phyloP scores from a whole-genome alignment of 495 filamentous ascomycete species.

The Lentithecium fluviatile region DNA sequence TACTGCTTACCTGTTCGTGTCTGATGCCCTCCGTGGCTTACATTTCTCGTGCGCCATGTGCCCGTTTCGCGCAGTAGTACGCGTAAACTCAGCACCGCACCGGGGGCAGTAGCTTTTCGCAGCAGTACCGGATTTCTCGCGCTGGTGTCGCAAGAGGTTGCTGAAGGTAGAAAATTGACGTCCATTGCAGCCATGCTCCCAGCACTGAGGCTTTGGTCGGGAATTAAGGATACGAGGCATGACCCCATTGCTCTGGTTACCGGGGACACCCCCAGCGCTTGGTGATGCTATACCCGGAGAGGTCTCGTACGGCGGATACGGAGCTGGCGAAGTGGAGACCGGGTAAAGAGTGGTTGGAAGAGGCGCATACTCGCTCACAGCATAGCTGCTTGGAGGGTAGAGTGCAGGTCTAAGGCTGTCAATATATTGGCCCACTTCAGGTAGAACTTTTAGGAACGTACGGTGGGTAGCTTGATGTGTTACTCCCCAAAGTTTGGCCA shows the following conservation, averaged over 20 bases:
- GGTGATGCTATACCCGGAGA: conserved; percentile 12
- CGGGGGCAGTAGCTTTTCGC: conserved; percentile 81
- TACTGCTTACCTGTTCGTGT: conserved; percentile 33
- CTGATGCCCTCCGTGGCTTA: conserved; percentile 58
- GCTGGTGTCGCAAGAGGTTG: conserved; percentile 86
- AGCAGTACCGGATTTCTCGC: conserved; percentile 89
- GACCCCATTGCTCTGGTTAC: conserved; percentile 9
- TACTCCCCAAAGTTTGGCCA: conserved; percentile 23
- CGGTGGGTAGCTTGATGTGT: conserved; percentile 34
- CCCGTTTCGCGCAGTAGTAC: conserved; percentile 86
- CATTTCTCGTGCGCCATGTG: conserved; percentile 89
- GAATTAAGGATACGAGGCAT: conserved; percentile 66
- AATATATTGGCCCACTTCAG: conserved; percentile 4
- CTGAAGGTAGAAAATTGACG: conserved; percentile 93
- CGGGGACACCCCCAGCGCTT: conserved; percentile 9
- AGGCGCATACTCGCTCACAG: conserved; percentile 21
- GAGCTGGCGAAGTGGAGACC: conserved; percentile 11
- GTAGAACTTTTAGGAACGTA: conserved; percentile 1
- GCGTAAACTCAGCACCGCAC: conserved; percentile 87
- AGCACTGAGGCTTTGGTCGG: conserved; percentile 86
- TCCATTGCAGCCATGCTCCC: conserved; percentile 94
- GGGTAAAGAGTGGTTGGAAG: conserved; percentile 32
- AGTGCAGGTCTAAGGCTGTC: conserved; percentile 14
- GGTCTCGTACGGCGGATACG: conserved; percentile 26
- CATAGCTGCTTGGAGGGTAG: conserved; percentile 32